These are phyloP conservation scores for Lactarius deliciosus DNA, from an alignment of 768 basidiomycete genomes.

Conservation along the genomic window DNA sequence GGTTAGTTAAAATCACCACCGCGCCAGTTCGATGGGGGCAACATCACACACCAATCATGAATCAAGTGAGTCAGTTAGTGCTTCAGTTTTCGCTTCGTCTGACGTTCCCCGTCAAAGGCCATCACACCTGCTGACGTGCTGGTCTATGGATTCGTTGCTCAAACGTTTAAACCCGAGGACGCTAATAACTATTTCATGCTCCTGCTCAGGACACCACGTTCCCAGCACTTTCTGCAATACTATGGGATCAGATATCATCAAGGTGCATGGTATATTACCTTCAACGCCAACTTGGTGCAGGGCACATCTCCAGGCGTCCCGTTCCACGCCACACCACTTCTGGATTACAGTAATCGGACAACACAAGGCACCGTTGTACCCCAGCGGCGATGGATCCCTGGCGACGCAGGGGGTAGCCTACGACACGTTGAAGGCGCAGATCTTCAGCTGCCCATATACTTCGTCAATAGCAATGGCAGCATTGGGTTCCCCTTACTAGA, in stretches of 20 bases:
- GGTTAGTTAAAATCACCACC: too few species aligned
- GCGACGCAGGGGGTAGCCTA: constrained; percentile 2
- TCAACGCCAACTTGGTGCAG: background rate
- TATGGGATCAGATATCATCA: background rate
- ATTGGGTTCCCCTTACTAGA: constrained; percentile 7
- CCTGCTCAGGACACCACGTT: background rate
- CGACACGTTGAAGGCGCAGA: background rate
- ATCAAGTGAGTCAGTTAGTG: too few species aligned
- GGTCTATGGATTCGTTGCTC: constrained; percentile 5
- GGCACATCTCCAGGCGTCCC: background rate
- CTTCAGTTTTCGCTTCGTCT: too few species aligned
- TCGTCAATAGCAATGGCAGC: background rate
- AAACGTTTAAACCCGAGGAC: background rate
- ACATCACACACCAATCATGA: too few species aligned
- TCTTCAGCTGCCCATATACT: constrained; percentile 17
- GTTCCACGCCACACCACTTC: background rate
- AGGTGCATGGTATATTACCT: constrained; percentile 9
- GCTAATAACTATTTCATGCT: constrained; percentile 3
- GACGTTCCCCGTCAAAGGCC: too few species aligned
- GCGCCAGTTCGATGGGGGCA: too few species aligned
- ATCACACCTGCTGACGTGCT: background rate
- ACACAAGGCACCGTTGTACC: constrained; percentile 15
- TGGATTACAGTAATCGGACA: background rate
- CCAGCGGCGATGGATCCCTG: constrained; percentile 17
- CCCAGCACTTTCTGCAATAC: background rate